Conservation (phyloP, 345 rosid genomes). For the Ceriops decandra region DNA sequence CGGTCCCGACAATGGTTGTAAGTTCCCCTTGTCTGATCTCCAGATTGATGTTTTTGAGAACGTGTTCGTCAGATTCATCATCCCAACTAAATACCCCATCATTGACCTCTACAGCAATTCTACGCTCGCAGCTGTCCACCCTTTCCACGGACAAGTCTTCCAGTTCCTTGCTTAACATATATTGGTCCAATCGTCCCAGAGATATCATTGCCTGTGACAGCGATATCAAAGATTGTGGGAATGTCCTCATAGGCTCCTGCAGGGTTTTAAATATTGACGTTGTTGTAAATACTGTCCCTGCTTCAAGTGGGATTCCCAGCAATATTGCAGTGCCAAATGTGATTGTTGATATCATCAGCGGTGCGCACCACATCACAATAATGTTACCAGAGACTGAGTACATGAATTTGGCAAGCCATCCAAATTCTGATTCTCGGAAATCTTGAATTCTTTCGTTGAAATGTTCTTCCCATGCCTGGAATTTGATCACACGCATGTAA, state of each 20-base stretch:
- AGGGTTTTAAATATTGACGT: slow-evolving; percentile 80
- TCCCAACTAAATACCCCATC: slow-evolving; percentile 83
- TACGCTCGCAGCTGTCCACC: slow-evolving; percentile 45
- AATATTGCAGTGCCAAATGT: slow-evolving; percentile 71
- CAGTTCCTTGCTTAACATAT: slow-evolving; percentile 77
- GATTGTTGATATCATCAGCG: slow-evolving; percentile 62
- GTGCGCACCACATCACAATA: slow-evolving; percentile 79
- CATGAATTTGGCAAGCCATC: slow-evolving; percentile 78
- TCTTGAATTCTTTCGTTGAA: slow-evolving; percentile 70
- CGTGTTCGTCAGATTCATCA: slow-evolving; percentile 52
- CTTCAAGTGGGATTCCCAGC: slow-evolving; percentile 67
- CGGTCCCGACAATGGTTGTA: slow-evolving; percentile 79
- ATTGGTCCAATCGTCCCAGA: slow-evolving; percentile 65
- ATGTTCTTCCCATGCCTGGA: slow-evolving; percentile 96
- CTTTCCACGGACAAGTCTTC: slow-evolving; percentile 55
- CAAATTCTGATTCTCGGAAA: slow-evolving; percentile 68
- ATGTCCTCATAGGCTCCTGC: slow-evolving; percentile 84
- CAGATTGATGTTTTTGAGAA: slow-evolving; percentile 57
- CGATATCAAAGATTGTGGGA: slow-evolving; percentile 93
- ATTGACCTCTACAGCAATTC: slow-evolving; percentile 57
- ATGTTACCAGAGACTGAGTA: slow-evolving; percentile 65
- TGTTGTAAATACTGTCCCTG: slow-evolving; percentile 83
- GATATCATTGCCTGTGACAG: slow-evolving; percentile 93
- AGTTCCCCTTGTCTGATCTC: slow-evolving; percentile 70
- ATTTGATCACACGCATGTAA: slow-evolving; percentile 87